Conservation (phyloP, 441 rosid genomes). For the Isatis lusitanica region DNA sequence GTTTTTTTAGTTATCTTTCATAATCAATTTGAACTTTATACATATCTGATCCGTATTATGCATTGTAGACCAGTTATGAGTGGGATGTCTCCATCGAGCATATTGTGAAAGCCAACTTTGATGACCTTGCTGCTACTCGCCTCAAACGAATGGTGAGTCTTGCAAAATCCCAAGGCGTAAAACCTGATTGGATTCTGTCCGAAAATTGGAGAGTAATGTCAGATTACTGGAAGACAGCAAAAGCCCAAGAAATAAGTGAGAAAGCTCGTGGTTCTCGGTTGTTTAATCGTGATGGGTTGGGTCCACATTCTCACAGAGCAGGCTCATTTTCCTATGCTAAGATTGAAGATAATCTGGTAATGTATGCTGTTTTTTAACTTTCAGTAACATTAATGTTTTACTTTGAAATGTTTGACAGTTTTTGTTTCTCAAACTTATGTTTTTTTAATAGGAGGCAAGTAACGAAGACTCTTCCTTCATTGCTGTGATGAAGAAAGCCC, state of each 20-base stretch:
- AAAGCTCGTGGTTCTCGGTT: not conserved
- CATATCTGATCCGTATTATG: too few species aligned
- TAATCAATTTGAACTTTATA: too few species aligned
- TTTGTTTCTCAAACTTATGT: too few species aligned
- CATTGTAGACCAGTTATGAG: not conserved
- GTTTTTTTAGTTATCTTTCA: too few species aligned
- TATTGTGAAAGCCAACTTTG: conserved; percentile 9
- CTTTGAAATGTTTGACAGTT: too few species aligned
- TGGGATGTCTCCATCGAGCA: not conserved
- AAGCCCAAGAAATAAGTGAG: not conserved
- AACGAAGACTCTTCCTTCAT: conserved; percentile 5
- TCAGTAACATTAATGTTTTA: too few species aligned
- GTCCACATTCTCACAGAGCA: not conserved
- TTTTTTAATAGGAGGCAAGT: too few species aligned
- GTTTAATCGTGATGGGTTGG: not conserved
- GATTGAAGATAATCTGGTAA: not conserved
- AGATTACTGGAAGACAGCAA: conserved; percentile 1
- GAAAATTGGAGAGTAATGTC: not conserved
- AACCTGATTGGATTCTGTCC: not conserved
- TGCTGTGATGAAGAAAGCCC: not conserved
- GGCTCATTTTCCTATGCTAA: not conserved
- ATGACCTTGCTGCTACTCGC: not conserved
- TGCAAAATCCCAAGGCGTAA: not conserved
- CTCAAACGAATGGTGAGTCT: conserved; percentile 9
- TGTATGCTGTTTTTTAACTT: too few species aligned